Evolutionary conservation across 75 land plant species (phyloP).

Genomic region (Pinus albicaulis): DNA sequence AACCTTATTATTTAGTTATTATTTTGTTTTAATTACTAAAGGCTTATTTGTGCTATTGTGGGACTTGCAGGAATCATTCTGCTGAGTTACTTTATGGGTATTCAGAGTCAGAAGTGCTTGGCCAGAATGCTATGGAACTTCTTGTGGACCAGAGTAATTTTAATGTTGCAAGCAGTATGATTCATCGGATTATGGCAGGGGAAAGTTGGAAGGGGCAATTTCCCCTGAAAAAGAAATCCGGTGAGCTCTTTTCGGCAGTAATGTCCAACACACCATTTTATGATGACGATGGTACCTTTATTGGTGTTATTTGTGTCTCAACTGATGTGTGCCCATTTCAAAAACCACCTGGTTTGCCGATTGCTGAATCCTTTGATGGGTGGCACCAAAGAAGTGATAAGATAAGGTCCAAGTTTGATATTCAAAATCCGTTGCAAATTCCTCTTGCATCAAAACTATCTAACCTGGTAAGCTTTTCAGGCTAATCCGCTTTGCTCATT

Average conservation of each 20-base stretch:
- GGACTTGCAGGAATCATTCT: constrained; percentile 45
- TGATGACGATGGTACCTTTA: constrained; percentile 74
- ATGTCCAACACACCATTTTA: constrained; percentile 76
- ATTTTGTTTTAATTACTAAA: no score
- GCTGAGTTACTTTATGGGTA: constrained; percentile 85
- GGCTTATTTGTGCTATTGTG: no score
- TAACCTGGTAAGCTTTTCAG: constrained; percentile 54
- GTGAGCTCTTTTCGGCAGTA: constrained; percentile 62
- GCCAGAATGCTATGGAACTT: constrained; percentile 60
- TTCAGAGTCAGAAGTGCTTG: constrained; percentile 70
- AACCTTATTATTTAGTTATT: no score
- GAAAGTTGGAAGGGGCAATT: constrained; percentile 91
- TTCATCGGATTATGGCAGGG: constrained; percentile 47
- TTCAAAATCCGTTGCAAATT: constrained; percentile 58
- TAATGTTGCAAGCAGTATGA: constrained; percentile 30
- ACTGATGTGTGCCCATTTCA: constrained; percentile 55
- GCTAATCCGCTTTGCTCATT: not conserved
- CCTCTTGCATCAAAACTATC: constrained; percentile 67
- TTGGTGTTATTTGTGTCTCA: constrained; percentile 73
- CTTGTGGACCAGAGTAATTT: constrained; percentile 43
- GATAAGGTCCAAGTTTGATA: constrained; percentile 20
- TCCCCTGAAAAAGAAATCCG: constrained; percentile 69
- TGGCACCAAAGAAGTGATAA: constrained; percentile 4
- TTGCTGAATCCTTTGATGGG: not conserved
- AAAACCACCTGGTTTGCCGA: constrained; percentile 12